Evolutionary conservation across 1,284 basidiomycete species (phyloP).

Genomic region (Ustilago sp.): DNA sequence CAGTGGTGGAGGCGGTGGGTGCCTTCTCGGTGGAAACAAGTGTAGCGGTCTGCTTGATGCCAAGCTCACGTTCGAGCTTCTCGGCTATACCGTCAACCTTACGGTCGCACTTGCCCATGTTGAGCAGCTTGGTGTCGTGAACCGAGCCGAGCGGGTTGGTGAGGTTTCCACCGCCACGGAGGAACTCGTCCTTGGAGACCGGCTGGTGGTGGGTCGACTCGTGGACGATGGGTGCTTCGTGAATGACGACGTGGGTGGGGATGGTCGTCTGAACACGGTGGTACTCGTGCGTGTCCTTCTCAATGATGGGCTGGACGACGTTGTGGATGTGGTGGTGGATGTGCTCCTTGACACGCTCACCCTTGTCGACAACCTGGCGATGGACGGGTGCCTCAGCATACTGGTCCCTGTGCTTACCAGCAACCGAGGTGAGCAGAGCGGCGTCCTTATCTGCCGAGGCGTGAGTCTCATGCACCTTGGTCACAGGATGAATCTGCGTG

Average conservation of each 20-base stretch:
- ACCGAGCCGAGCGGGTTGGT: constrained; percentile 45
- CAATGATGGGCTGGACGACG: constrained; percentile 69
- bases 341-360: constrained; percentile 65
- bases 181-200: constrained; percentile 63
- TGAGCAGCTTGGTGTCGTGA: constrained; percentile 59
- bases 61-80: constrained; percentile 54
- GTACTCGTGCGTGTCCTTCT: constrained; percentile 69
- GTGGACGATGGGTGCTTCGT: constrained; percentile 69
- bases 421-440: constrained; percentile 63
- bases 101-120: constrained; percentile 62
- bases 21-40: constrained; percentile 3
- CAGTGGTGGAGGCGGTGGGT: constrained; percentile 7
- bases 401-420: constrained; percentile 59
- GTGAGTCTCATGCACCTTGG: constrained; percentile 65
- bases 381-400: constrained; percentile 56
- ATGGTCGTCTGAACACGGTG: constrained; percentile 67
- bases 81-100: constrained; percentile 61
- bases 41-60: constrained; percentile 26
- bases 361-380: constrained; percentile 67
- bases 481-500: constrained; percentile 59
- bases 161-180: constrained; percentile 62
- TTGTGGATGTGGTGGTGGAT: constrained; percentile 70
- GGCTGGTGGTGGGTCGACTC: constrained; percentile 65
- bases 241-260: constrained; percentile 61
- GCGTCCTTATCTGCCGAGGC: constrained; percentile 69